Base-by-base conservation (phyloP, 2,329 filamentous ascomycete species). In the Ceratocystis papillata region DNA sequence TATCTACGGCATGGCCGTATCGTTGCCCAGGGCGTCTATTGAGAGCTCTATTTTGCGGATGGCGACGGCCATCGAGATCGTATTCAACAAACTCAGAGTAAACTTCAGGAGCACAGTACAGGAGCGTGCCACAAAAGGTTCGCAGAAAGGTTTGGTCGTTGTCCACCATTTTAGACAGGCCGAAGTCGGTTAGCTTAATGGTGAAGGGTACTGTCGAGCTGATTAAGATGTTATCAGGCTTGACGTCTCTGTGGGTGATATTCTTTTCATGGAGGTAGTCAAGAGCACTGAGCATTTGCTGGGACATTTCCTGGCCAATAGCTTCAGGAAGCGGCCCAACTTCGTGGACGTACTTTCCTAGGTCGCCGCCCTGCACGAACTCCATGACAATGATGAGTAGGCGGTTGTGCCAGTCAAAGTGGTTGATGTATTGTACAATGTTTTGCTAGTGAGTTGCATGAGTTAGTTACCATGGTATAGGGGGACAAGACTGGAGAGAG, bases 311-410 rank as follows among this genome's bases (percentile, higher is more conserved):
- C 74, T 87, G 85, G n/a, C 85, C 87, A 70, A 86, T 79, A 0
- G 75, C 70, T 73, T 97, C 93, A 0, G 79, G 76, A 63, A 97
- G 81, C 0, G 79, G 76, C 0, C 84, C 83, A 37, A 83, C 75
- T 10, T 83, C 79, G 22, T 78, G 76, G 37, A 97, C 80, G 69
- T 88, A 84, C 61, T 84, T 85, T 65, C 90, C 89, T 12, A 99
- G 78, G 73, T 99, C 93, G 57, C 94, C 94, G 37, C 83, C 82
- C 5, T 85, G 83, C 15, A 97, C 84, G 70, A 83, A 96, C 72
- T 99, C 94, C 94, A 99, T 99, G 74, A 96, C 88, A 73, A 97
- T 93, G 74, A 99, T 96, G 73, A 96, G 92, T 3, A 96, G 81
- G 73, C 91, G 80, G 48, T 89, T 81, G 57, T 86, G 84, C 78